Base-by-base conservation (phyloP, 2,329 filamentous ascomycete species). In the Fusarium avenaceum region DNA sequence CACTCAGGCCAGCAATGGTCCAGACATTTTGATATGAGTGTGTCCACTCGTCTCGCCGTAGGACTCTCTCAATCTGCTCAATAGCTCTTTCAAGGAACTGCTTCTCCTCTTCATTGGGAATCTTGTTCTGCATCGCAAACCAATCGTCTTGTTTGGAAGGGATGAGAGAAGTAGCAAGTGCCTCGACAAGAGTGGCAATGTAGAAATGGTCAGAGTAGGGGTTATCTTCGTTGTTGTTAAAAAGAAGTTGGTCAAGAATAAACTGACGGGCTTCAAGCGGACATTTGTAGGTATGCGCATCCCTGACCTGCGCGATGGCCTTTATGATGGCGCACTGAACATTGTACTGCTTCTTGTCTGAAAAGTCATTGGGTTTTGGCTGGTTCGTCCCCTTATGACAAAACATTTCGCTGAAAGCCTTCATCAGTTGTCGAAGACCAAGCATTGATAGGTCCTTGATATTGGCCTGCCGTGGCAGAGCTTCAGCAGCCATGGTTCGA, bases 141-240 rank as follows among this genome's bases (percentile, higher is more conserved):
- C 81, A 77, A 67, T 85, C 80, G 33, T 83, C 80, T 72, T 80
- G 75, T 61, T 83, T 79, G 40, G 78, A 77, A 1, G 84, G 83
- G 48, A 90, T 83, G 26, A 89, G 80, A n/a, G 86, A 88, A 1
- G 83, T 84, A 2, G 88, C 84, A 26, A 90, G 78, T 1, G 86
- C 84, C 42, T 84, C 82, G 10, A 99, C 91, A 24, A 99, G 84
- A 22, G 86, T 91, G 9, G 93, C 89, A 54, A 99, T 88, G 76
- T 97, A 99, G 73, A 92, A 90, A 65, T 94, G 91, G 74, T 99
- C 96, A 7, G 94, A 97, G 75, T 89, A 96, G 49, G 90, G 80
- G 72, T 99, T 99, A 63, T 92, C 91, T 4, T 92, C 90, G 76
- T 99, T 99, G 79, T 99, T 94, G 76, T 99, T 99, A 81, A 94